Conservation (phyloP, 805 yeast genomes). For the Lachancea sp. region DNA sequence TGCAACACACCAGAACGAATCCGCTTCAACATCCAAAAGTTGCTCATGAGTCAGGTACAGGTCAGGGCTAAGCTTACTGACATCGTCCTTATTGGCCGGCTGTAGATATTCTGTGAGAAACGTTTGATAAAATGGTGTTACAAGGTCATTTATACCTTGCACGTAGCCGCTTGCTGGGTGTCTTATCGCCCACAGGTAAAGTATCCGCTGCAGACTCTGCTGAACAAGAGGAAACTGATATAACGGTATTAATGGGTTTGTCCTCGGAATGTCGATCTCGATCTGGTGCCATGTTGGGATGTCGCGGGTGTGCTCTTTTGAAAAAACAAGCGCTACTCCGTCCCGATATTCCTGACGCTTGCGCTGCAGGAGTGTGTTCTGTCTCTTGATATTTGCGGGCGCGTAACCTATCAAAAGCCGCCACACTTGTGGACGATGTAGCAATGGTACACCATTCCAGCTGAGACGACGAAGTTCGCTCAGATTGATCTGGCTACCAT, state of each 20-base stretch:
- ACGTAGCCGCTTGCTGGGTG: conserved; percentile 98
- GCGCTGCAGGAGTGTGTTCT: conserved; percentile 60
- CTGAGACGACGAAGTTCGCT: conserved; percentile 68
- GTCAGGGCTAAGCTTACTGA: conserved; percentile 58
- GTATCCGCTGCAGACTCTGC: conserved; percentile 66
- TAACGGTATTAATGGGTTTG: conserved; percentile 76
- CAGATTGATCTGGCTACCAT: conserved; percentile 51
- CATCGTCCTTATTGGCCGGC: conserved; percentile 36
- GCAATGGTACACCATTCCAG: conserved; percentile 91
- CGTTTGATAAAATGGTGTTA: conserved; percentile 87
- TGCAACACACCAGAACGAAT: conserved; percentile 94
- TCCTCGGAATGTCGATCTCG: conserved; percentile 88
- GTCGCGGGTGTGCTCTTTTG: conserved; percentile 49
- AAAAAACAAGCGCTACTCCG: conserved; percentile 61
- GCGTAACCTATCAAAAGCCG: conserved; percentile 82
- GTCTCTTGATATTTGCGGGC: conserved; percentile 76
- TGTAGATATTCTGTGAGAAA: conserved; percentile 63
- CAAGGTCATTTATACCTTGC: conserved; percentile 92
- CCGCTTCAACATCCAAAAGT: conserved; percentile 76
- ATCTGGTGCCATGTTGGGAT: conserved; percentile 92
- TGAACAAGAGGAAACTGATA: conserved; percentile 70
- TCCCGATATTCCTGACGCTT: conserved; percentile 82
- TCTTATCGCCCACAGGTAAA: conserved; percentile 91
- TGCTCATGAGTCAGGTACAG: conserved; percentile 50
- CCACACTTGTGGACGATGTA: conserved; percentile 81